Evolutionary conservation across 2,329 filamentous ascomycete genomes (phyloP), one percentile per base, ranked within the genome.

Genomic region (Sporothrix mexicana): DNA sequence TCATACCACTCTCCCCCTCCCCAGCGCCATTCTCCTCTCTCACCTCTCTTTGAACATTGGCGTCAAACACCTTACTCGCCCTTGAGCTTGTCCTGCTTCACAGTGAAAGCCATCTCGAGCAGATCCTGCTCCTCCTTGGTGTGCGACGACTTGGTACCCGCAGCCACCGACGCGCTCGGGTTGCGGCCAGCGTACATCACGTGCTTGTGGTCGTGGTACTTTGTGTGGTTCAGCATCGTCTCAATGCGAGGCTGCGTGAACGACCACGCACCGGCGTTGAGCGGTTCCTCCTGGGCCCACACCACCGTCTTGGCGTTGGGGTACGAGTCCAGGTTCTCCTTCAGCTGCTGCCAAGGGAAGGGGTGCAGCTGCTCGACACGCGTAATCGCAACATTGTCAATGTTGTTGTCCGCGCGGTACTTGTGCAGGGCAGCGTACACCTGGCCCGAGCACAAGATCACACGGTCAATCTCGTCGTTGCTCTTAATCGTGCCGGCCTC

Each of bases 221-320:
- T 84, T 0, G 96, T 98, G 81, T 97, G 83, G 86, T 98, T 98
- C 77, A 99, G 88, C 76, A 99, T 85, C 9, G 95, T 99, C 89
- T 99, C 96, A 76, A 99, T 94, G 80, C 96, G 92, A 45, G 96
- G 96, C 85, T 99, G 96, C n/a, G 92, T 93, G 85, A 96, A 98
- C 81, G 90, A 94, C 96, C 96, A 99, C 64, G 93, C 93, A 82
- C 96, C 96, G 9, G 96, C 96, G 81, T 99, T 99, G 74, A 99
- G 89, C 45, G 96, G 96, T 86, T 99, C 96, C 83, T 99, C 96
- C 84, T 99, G 96, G 77, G 90, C 91, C 95, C 95, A 99, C 76
- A 99, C 94, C 77, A 99, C 94, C 76, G 94, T 95, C 88, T 98
- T 93, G 78, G 95, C 95, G 83, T 99, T 99, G 81, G 95, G 94